These are phyloP conservation scores for Puccinia sorghi DNA, from an alignment of 1,284 basidiomycete genomes.

Conservation along the genomic window DNA sequence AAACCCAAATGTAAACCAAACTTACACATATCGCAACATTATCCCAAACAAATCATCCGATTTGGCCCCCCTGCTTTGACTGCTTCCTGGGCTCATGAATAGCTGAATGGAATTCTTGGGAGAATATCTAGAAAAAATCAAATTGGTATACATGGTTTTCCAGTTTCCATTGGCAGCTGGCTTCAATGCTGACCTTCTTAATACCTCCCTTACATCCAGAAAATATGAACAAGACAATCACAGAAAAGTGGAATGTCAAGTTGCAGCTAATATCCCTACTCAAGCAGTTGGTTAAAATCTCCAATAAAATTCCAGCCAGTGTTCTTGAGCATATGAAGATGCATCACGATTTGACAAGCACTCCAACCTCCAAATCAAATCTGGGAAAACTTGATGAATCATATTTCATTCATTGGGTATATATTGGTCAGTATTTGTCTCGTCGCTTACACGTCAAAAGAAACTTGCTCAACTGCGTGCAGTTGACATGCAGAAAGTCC, in stretches of 20 bases:
- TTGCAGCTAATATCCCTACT: slow-evolving; percentile 1
- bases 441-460: too few relatives aligned
- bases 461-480: too few relatives aligned
- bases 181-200: background rate
- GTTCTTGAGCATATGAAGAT: too few relatives aligned
- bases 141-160: background rate
- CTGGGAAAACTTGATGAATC: too few relatives aligned
- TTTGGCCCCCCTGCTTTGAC: slow-evolving; percentile 5
- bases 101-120: background rate
- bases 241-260: slow-evolving; percentile 24
- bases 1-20: slow-evolving; percentile 13
- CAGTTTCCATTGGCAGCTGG: background rate
- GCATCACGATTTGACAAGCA: too few relatives aligned
- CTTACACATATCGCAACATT: slow-evolving; percentile 21
- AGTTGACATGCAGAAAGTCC: too few relatives aligned
- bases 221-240: background rate
- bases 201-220: too few relatives aligned
- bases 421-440: too few relatives aligned
- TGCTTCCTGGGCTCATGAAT: slow-evolving; percentile 5
- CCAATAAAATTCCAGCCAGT: slow-evolving; percentile 4
- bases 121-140: slow-evolving; percentile 12
- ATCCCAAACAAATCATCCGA: background rate
- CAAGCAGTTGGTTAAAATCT: background rate
- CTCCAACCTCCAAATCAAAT: too few relatives aligned
- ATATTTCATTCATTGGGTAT: too few relatives aligned